A percentile compares a stretch with the other conserved stretches of the same genome.
phyloP scores from a whole-genome alignment of 2,329 filamentous ascomycete genomes.

The Aureobasidium sp. region DNA sequence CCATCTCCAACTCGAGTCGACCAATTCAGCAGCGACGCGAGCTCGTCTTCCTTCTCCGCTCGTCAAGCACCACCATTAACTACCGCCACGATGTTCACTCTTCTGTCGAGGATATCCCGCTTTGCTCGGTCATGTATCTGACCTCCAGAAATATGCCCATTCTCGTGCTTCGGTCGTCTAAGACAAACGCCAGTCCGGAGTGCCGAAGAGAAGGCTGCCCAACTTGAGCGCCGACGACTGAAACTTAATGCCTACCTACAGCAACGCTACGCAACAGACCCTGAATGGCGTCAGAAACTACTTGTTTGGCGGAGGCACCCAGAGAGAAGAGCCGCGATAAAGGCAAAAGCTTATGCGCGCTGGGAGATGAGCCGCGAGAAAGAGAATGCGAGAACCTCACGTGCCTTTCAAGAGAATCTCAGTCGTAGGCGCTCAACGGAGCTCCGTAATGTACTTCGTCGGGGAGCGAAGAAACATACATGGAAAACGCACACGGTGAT shows the following conservation, averaged over 20 bases:
- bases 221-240: not conserved
- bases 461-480: not conserved
- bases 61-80: not conserved
- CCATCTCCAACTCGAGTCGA: too few relatives aligned
- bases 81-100: not conserved
- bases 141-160: not conserved
- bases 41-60: not conserved
- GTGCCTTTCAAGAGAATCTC: not conserved
- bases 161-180: not conserved
- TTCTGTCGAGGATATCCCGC: not conserved
- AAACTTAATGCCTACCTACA: not conserved
- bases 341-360: not conserved
- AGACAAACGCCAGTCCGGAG: not conserved
- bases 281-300: not conserved
- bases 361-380: not conserved
- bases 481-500: not conserved
- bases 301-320: not conserved
- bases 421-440: not conserved
- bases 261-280: not conserved
- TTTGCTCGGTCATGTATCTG: too few relatives aligned
- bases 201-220: not conserved
- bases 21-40: not conserved
- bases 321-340: not conserved
- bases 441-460: not conserved
- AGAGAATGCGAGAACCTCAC: too few relatives aligned